Conservation (phyloP, 106 monocot genomes). For the Gastrodia elata region DNA sequence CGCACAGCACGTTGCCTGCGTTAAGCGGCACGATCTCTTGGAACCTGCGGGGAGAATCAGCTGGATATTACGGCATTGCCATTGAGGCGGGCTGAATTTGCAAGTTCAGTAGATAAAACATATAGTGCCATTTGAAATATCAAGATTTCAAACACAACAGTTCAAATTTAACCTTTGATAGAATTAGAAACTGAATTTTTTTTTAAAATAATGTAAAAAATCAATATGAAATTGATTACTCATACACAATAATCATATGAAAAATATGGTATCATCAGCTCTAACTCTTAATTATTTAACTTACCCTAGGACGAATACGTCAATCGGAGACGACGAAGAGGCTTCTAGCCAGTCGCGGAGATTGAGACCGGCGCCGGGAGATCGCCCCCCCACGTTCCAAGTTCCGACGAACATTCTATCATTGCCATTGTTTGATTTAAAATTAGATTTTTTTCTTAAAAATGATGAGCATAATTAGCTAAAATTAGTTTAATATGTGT, state of each 20-base stretch:
- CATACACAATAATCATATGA: no score
- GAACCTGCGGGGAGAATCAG: slow-evolving; percentile 24
- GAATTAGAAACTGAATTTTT: no score
- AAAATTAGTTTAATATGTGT: background rate
- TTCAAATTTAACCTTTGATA: no score
- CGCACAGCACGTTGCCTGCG: slow-evolving; percentile 50
- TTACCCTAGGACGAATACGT: slow-evolving; percentile 65
- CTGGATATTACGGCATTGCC: background rate
- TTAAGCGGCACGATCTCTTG: slow-evolving; percentile 66
- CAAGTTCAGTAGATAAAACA: no score
- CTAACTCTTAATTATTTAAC: no score
- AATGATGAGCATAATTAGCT: no score
- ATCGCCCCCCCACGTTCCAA: slow-evolving; percentile 74
- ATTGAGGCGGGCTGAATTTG: background rate
- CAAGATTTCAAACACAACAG: no score
- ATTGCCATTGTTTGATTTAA: background rate
- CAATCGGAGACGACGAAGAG: slow-evolving; percentile 27
- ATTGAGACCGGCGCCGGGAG: slow-evolving; percentile 39
- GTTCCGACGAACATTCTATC: slow-evolving; percentile 72
- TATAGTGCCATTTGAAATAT: no score
- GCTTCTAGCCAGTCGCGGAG: slow-evolving; percentile 40
- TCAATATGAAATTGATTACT: no score
- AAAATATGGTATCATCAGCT: no score
- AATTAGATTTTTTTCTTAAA: background rate
- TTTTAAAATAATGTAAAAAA: no score